A percentile compares a stretch with the other conserved stretches of the same genome.
These are phyloP conservation scores for Auriscalpium microsporum DNA, from an alignment of 768 basidiomycete species.

Conservation along the genomic window DNA sequence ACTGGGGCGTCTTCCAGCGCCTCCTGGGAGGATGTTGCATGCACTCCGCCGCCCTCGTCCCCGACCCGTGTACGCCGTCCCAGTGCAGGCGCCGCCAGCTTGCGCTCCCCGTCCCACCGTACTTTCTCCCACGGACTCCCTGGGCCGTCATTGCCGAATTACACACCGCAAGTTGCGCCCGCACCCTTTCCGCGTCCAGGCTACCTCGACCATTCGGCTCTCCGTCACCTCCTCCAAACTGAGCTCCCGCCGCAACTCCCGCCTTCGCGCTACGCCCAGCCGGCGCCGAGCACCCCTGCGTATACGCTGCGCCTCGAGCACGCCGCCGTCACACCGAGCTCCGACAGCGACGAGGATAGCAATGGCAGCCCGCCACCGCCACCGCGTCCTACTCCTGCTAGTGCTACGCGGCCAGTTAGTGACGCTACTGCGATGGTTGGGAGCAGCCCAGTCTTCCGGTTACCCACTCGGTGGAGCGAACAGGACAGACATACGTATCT, in stretches of 20 bases:
- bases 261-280: slow-evolving; percentile 11
- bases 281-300: slow-evolving; percentile 5
- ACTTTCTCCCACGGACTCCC: slow-evolving; percentile 20
- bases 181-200: slow-evolving; percentile 54
- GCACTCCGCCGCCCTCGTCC: slow-evolving; percentile 36
- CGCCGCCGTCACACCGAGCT: slow-evolving; percentile 27
- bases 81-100: slow-evolving; percentile 26
- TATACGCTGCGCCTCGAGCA: slow-evolving; percentile 26
- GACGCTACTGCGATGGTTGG: slow-evolving; percentile 12
- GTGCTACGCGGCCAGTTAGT: slow-evolving; percentile 11
- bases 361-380: slow-evolving; percentile 13
- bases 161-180: slow-evolving; percentile 23
- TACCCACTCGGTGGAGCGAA: slow-evolving; percentile 78
- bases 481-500: slow-evolving; percentile 51
- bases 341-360: slow-evolving; percentile 19
- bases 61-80: slow-evolving; percentile 40
- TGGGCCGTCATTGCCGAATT: slow-evolving; percentile 19
- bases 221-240: slow-evolving; percentile 62
- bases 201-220: slow-evolving; percentile 69
- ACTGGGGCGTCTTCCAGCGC: slow-evolving; percentile 14
- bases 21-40: slow-evolving; percentile 31
- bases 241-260: slow-evolving; percentile 35
- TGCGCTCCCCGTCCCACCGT: slow-evolving; percentile 7
- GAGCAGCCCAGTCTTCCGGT: slow-evolving; percentile 31
- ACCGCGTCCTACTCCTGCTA: slow-evolving; percentile 2